Percentiles rank a stretch among this genome's conserved stretches.
Evolutionary conservation across 2,329 filamentous ascomycete species (phyloP).

Genomic region (Exophiala spinifera): DNA sequence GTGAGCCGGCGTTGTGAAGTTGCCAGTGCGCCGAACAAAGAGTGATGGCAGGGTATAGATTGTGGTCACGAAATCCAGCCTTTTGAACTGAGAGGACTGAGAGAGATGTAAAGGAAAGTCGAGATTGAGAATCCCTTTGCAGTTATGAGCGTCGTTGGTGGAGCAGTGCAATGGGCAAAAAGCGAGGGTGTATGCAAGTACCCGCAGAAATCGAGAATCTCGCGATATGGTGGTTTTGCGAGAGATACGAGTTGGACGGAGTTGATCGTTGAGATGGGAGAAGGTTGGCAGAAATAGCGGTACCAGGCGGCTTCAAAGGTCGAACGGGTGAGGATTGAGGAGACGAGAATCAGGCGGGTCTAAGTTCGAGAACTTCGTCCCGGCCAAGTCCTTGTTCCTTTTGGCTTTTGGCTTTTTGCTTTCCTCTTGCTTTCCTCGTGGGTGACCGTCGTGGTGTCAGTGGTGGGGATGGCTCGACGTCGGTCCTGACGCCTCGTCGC

Average conservation of each 20-base stretch:
- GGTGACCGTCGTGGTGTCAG: constrained; percentile 10
- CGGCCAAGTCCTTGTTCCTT: not conserved
- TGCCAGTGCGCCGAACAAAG: constrained; percentile 7
- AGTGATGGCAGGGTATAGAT: not conserved
- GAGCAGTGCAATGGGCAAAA: not conserved
- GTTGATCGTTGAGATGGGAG: not conserved
- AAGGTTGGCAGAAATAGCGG: not conserved
- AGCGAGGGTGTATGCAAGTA: not conserved
- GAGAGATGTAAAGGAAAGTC: not conserved
- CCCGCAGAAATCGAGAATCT: constrained; percentile 11
- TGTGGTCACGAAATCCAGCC: not conserved
- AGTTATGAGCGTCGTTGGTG: not conserved
- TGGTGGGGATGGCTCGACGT: not conserved
- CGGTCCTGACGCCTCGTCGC: not conserved
- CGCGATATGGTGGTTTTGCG: constrained; percentile 1
- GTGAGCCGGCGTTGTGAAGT: constrained; percentile 11
- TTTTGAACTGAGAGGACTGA: not conserved
- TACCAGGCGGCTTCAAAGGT: not conserved
- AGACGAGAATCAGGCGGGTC: constrained; percentile 3
- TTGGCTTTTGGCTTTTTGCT: too few relatives aligned
- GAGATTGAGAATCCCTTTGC: not conserved
- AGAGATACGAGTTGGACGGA: constrained; percentile 2
- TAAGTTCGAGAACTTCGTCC: not conserved
- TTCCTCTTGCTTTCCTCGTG: constrained; percentile 12
- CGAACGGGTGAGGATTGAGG: constrained; percentile 8